phyloP scores from a whole-genome alignment of 805 yeast species.

The Yarrowia sp. region DNA sequence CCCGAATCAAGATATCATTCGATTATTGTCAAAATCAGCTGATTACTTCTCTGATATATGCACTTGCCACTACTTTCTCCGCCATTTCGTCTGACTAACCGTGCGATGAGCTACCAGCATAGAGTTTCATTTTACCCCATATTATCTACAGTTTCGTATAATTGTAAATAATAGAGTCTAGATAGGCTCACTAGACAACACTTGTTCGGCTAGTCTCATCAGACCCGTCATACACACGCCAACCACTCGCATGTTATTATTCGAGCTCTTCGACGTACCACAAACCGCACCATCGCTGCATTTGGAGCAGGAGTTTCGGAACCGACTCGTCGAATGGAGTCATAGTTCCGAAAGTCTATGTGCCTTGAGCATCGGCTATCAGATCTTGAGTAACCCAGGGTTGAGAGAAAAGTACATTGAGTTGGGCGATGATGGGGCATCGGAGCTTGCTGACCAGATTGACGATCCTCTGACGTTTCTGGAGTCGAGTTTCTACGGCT shows the following conservation, averaged over 20 bases:
- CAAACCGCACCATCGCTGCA: conserved; percentile 3
- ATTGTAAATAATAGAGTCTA: conserved; percentile 10
- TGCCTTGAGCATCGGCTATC: conserved; percentile 18
- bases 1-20: too few relatives aligned
- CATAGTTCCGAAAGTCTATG: conserved; percentile 20
- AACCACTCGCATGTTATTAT: conserved; percentile 6
- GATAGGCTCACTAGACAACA: not conserved
- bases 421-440: conserved; percentile 1
- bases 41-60: not conserved
- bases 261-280: conserved; percentile 5
- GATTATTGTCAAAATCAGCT: too few relatives aligned
- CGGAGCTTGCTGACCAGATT: not conserved
- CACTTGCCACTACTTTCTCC: too few relatives aligned
- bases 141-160: conserved; percentile 2
- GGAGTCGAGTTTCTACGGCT: conserved; percentile 25
- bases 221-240: not conserved
- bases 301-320: conserved; percentile 21
- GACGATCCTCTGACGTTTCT: conserved; percentile 20
- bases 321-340: conserved; percentile 27
- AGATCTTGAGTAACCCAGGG: conserved; percentile 16
- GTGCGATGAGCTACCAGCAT: conserved; percentile 12
- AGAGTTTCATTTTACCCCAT: conserved; percentile 27
- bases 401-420: conserved; percentile 10
- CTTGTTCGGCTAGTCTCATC: not conserved
- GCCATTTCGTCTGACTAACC: not conserved